A percentile compares a stretch with the other conserved stretches of the same genome.
Evolutionary conservation across 352 stramenopile species (phyloP).

Genomic region (Phytophthora pini): DNA sequence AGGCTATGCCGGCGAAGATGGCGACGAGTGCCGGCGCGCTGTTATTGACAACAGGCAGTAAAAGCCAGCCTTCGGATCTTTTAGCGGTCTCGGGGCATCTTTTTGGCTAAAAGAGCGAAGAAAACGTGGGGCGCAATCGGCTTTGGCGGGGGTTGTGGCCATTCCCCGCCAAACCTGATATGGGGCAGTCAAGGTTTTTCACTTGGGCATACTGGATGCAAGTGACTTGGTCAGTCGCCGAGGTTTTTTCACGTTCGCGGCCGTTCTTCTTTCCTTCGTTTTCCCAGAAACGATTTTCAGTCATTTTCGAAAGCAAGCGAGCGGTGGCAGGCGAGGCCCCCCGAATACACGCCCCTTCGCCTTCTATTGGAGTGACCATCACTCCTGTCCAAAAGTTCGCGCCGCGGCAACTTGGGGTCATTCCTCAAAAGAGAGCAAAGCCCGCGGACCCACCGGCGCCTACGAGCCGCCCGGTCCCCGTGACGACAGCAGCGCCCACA

Average conservation of each 20-base stretch:
- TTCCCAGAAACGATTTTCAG: conserved; percentile 47
- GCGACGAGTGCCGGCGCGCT: not conserved
- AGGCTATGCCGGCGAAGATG: not conserved
- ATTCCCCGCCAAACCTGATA: conserved; percentile 32
- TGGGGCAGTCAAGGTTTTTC: conserved; percentile 39
- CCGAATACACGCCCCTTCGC: conserved; percentile 47
- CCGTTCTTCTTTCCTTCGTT: conserved; percentile 44
- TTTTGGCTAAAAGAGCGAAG: conserved; percentile 28
- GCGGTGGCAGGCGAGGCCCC: conserved; percentile 45
- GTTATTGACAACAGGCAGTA: conserved; percentile 11
- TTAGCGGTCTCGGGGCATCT: conserved; percentile 37
- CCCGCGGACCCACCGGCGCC: conserved; percentile 21
- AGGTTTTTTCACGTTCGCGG: conserved; percentile 35
- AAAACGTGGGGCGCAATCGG: conserved; percentile 22
- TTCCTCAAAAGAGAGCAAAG: conserved; percentile 63
- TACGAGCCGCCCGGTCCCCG: conserved; percentile 1
- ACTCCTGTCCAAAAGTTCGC: conserved; percentile 43
- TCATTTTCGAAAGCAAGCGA: conserved; percentile 66
- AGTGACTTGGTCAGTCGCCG: conserved; percentile 20
- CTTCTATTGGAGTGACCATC: conserved; percentile 51
- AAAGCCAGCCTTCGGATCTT: conserved; percentile 35
- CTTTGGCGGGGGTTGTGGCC: conserved; percentile 18
- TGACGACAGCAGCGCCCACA: conserved; percentile 5
- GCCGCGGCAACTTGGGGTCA: conserved; percentile 43
- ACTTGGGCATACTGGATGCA: conserved; percentile 12